Conservation (phyloP, 1,284 basidiomycete species). For the Neonothopanus nambi region DNA sequence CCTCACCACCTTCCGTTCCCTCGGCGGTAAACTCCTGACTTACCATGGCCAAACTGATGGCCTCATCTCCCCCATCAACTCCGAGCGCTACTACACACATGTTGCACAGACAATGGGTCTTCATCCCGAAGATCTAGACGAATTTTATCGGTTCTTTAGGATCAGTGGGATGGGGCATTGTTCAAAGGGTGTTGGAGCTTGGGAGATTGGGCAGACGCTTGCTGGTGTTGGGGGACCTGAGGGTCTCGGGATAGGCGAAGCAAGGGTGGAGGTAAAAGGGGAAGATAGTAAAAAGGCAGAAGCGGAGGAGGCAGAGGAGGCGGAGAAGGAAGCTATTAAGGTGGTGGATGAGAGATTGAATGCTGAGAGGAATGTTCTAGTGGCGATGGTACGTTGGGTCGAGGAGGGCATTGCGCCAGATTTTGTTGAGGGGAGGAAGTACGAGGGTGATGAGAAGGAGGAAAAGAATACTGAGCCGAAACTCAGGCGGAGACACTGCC, state of each 20-base stretch:
- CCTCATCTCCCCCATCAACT: constrained; percentile 9
- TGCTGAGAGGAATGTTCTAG: constrained; percentile 13
- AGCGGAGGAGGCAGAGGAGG: not conserved
- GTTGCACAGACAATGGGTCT: constrained; percentile 17
- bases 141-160: constrained; percentile 18
- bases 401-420: constrained; percentile 17
- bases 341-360: not conserved
- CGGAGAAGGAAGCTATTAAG: not conserved
- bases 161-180: constrained; percentile 20
- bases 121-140: constrained; percentile 7
- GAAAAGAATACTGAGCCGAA: not conserved
- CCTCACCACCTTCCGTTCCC: constrained; percentile 8
- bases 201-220: constrained; percentile 10
- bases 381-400: constrained; percentile 18
- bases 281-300: too few relatives aligned
- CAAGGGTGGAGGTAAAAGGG: too few relatives aligned
- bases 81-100: constrained; percentile 18
- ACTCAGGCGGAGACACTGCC: constrained; percentile 16
- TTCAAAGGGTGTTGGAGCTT: constrained; percentile 17
- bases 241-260: not conserved
- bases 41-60: constrained; percentile 14
- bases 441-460: constrained; percentile 9
- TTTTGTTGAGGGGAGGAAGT: constrained; percentile 11
- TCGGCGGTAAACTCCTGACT: constrained; percentile 8
- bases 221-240: not conserved